Conservation (phyloP, 2,329 filamentous ascomycete species). For the Chaetomium sp. region DNA sequence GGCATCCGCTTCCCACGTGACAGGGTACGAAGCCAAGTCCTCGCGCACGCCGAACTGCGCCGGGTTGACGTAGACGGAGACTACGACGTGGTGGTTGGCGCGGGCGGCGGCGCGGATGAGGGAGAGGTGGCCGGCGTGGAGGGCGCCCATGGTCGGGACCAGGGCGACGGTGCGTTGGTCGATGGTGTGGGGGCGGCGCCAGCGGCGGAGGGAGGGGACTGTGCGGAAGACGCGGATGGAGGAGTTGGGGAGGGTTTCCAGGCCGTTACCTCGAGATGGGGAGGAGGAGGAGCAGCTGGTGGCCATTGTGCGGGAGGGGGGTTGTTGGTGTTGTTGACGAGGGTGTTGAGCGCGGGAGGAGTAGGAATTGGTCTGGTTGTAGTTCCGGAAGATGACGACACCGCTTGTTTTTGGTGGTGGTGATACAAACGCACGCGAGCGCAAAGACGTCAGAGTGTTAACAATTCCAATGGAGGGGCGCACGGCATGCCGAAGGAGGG, state of each 20-base stretch:
- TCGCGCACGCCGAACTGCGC: constrained; percentile 90
- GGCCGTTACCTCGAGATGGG: constrained; percentile 13
- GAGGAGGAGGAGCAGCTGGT: constrained; percentile 21
- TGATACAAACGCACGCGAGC: constrained; percentile 9
- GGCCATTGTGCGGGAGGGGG: constrained; percentile 27
- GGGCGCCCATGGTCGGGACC: constrained; percentile 94
- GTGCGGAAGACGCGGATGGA: constrained; percentile 69
- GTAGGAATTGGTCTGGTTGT: not conserved
- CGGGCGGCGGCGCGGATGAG: constrained; percentile 76
- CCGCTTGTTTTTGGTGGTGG: too few species aligned
- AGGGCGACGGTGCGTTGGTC: constrained; percentile 71
- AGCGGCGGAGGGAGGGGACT: constrained; percentile 61
- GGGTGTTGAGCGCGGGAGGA: not conserved
- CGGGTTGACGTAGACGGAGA: constrained; percentile 93
- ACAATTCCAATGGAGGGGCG: constrained; percentile 11
- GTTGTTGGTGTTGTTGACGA: not conserved
- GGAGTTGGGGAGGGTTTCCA: constrained; percentile 48
- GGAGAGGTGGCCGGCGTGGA: constrained; percentile 86
- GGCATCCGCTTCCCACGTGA: constrained; percentile 78
- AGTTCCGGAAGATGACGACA: not conserved
- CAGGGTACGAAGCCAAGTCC: constrained; percentile 82
- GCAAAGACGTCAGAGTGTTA: not conserved
- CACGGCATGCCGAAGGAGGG: constrained; percentile 15
- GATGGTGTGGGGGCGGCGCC: constrained; percentile 59
- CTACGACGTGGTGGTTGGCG: constrained; percentile 80